These are phyloP conservation scores for Scopulariopsis brevicaulis DNA, from an alignment of 2,329 filamentous ascomycete species.

Conservation along the genomic window DNA sequence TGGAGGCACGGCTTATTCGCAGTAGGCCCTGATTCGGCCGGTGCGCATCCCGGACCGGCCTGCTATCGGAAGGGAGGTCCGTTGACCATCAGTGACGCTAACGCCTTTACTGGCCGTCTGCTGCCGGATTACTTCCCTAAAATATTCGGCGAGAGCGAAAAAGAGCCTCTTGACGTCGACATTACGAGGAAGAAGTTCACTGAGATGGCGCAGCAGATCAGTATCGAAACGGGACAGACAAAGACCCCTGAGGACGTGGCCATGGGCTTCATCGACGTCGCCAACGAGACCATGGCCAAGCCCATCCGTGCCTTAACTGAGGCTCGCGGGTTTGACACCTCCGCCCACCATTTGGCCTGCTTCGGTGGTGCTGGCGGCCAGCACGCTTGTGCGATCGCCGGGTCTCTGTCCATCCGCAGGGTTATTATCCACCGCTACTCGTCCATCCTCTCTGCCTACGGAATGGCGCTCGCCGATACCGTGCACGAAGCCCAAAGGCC, in stretches of 20 bases:
- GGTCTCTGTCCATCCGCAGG: conserved; percentile 27
- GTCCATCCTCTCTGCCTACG: conserved; percentile 32
- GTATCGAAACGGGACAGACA: conserved; percentile 18
- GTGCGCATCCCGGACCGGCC: conserved; percentile 59
- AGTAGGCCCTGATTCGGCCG: conserved; percentile 61
- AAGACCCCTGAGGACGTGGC: conserved; percentile 22
- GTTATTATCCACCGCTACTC: conserved; percentile 32
- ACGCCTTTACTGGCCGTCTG: conserved; percentile 52
- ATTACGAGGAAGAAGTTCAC: conserved; percentile 25
- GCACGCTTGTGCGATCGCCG: conserved; percentile 29
- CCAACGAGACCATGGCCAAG: conserved; percentile 21
- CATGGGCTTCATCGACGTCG: conserved; percentile 22
- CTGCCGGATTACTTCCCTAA: conserved; percentile 57
- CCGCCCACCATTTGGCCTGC: conserved; percentile 21
- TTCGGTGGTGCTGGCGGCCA: conserved; percentile 19
- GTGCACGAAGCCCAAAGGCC: conserved; percentile 28
- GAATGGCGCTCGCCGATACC: conserved; percentile 31
- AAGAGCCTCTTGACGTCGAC: conserved; percentile 35
- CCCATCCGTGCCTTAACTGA: conserved; percentile 23
- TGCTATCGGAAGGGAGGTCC: conserved; percentile 65
- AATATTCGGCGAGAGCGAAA: conserved; percentile 59
- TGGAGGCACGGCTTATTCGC: conserved; percentile 64
- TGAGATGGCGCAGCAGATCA: conserved; percentile 28
- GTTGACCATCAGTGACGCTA: conserved; percentile 62
- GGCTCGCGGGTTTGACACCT: conserved; percentile 21